Evolutionary conservation across 2,329 filamentous ascomycete species (phyloP).

Genomic region (Paraphoma sp.): DNA sequence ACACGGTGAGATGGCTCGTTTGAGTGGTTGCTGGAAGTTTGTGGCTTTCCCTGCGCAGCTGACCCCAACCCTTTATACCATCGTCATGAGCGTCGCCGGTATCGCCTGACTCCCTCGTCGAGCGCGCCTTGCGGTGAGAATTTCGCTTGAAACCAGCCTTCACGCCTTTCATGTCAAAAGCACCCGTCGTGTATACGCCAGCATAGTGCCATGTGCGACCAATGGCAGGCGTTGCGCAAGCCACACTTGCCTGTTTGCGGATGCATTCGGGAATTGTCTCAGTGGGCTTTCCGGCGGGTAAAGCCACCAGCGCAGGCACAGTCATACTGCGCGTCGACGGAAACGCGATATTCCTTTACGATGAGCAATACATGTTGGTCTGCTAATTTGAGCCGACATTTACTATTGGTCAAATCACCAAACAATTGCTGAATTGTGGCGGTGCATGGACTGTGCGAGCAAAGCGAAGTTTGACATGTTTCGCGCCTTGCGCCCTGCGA

Average conservation of each 20-base stretch:
- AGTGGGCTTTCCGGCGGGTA: conserved; percentile 1
- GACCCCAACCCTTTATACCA: not conserved
- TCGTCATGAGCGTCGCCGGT: not conserved
- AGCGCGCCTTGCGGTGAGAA: conserved; percentile 3
- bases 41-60: not conserved
- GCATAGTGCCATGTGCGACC: not conserved
- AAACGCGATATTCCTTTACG: not conserved
- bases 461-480: conserved; percentile 2
- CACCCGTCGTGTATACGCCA: not conserved
- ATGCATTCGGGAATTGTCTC: not conserved
- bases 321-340: not conserved
- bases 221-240: conserved; percentile 1
- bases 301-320: not conserved
- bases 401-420: not conserved
- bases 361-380: not conserved
- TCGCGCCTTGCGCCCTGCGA: conserved; percentile 1
- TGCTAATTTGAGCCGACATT: not conserved
- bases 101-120: not conserved
- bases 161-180: conserved; percentile 13
- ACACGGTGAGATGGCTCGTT: not conserved
- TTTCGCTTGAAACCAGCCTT: conserved; percentile 4
- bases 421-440: not conserved
- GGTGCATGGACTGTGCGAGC: not conserved
- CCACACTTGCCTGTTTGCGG: conserved; percentile 3
- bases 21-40: not conserved